Percentiles rank a stretch among this genome's conserved stretches.
Evolutionary conservation across 495 filamentous ascomycete genomes (phyloP).

Genomic region (Rusavskia elegans): DNA sequence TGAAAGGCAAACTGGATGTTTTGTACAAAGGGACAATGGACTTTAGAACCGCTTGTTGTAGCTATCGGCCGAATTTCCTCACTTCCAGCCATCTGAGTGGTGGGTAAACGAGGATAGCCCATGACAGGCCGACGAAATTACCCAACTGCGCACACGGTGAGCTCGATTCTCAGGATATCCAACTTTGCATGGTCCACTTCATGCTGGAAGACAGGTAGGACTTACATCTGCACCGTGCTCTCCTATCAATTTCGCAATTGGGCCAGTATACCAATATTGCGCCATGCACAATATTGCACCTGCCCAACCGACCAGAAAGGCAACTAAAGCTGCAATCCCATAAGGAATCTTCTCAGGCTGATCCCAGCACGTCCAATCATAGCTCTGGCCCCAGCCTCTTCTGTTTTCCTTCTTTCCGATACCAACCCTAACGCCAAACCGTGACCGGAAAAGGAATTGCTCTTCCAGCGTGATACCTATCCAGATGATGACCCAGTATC

Average conservation of each 20-base stretch:
- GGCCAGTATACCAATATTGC: conserved; percentile 54
- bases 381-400: conserved; percentile 19
- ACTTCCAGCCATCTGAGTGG: conserved; percentile 31
- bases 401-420: background rate
- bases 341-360: conserved; percentile 40
- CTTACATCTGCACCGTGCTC: conserved; percentile 41
- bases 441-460: conserved; percentile 41
- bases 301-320: conserved; percentile 54
- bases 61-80: conserved; percentile 20
- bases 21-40: background rate
- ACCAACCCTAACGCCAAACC: conserved; percentile 9
- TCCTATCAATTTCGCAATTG: conserved; percentile 38
- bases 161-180: background rate
- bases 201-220: background rate
- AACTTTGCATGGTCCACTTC: background rate
- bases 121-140: conserved; percentile 31
- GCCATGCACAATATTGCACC: conserved; percentile 57
- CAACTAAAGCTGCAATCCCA: conserved; percentile 42
- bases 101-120: conserved; percentile 29
- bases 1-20: too few species aligned
- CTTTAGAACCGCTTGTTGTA: background rate
- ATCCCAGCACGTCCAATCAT: conserved; percentile 48
- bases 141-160: conserved; percentile 17
- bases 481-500: conserved; percentile 58
- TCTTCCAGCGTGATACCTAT: conserved; percentile 47